Base-by-base conservation (phyloP, 768 basidiomycete genomes). In the Lactarius hatsudake region DNA sequence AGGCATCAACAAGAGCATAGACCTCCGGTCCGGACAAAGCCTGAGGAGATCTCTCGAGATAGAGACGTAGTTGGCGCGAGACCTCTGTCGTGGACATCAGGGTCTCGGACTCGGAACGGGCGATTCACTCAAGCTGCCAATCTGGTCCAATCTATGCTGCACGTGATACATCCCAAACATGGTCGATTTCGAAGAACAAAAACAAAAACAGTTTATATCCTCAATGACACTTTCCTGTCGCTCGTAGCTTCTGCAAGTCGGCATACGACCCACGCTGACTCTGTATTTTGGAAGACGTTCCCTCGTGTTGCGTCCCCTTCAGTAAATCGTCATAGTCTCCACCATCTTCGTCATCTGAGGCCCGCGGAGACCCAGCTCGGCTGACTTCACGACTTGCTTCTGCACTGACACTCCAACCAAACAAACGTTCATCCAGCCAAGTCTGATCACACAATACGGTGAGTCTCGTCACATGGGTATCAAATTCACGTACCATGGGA, bases 311-410 rank as follows among this genome's bases (percentile, higher is more conserved):
- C 30, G 51, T 7, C 55, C 55, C 67, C 17, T 86, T 85, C 53
- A 93, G 82, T 57, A 95, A 89, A 76, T 96, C 86, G 74, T 96
- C 94, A 74, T 96, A 96, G 77, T 96, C 94, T 48, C 93, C 94
- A 57, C 84, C 84, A 58, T 93, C 93, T 74, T 95, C 93, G 42
- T 93, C 91, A 71, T 96, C 94, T 13, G 90, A 88, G 56, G 85
- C 87, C 58, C 89, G 87, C 0, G 92, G 91, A 12, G 89, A 90
- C 32, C 78, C 83, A 17, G 87, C 80, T 59, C 87, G 78, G 78
- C 85, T 91, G 73, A 76, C 80, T 72, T 88, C 87, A 58, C 84
- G 86, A 71, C 77, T 84, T 43, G 77, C 78, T 62, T 59, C 62
- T 3, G 89, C 83, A 71, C 89, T 91, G 62, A 83, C 82, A 76